Evolutionary conservation across 2,329 filamentous ascomycete species (phyloP).

Genomic region (Monosporascus sp.): DNA sequence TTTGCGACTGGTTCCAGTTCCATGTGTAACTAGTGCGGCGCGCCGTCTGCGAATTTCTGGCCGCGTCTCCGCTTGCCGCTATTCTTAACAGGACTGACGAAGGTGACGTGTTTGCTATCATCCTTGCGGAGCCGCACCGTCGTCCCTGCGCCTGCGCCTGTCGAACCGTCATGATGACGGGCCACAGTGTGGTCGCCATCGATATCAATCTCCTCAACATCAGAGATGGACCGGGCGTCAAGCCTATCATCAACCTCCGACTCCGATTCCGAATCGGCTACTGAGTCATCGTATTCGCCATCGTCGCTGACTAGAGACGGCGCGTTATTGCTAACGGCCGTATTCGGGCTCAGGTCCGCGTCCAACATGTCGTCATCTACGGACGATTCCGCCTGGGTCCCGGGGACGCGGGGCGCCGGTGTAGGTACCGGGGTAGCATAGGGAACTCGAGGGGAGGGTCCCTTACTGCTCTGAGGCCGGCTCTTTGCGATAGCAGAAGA

Average conservation of each 20-base stretch:
- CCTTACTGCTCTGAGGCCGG: constrained; percentile 55
- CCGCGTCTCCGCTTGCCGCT: constrained; percentile 29
- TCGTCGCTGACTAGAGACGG: constrained; percentile 78
- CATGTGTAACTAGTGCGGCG: not conserved
- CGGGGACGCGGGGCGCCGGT: constrained; percentile 23
- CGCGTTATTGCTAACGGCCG: constrained; percentile 67
- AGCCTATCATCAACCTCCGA: constrained; percentile 53
- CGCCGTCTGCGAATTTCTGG: constrained; percentile 9
- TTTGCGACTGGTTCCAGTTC: not conserved
- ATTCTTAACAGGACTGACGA: constrained; percentile 46
- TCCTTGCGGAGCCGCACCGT: constrained; percentile 49
- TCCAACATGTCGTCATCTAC: constrained; percentile 52
- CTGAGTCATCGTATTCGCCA: constrained; percentile 70
- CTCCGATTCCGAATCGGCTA: constrained; percentile 54
- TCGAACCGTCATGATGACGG: constrained; percentile 35
- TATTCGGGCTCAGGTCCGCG: constrained; percentile 63
- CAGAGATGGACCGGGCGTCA: constrained; percentile 55
- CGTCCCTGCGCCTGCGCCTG: constrained; percentile 27
- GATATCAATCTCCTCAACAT: constrained; percentile 57
- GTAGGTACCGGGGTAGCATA: constrained; percentile 35
- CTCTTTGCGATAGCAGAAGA: constrained; percentile 41
- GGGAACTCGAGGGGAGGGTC: constrained; percentile 34
- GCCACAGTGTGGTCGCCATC: constrained; percentile 49
- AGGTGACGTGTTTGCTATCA: constrained; percentile 50
- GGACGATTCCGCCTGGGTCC: constrained; percentile 15